phyloP scores from a whole-genome alignment of 805 yeast species.

The Wickerhamomyces sydowiorum region DNA sequence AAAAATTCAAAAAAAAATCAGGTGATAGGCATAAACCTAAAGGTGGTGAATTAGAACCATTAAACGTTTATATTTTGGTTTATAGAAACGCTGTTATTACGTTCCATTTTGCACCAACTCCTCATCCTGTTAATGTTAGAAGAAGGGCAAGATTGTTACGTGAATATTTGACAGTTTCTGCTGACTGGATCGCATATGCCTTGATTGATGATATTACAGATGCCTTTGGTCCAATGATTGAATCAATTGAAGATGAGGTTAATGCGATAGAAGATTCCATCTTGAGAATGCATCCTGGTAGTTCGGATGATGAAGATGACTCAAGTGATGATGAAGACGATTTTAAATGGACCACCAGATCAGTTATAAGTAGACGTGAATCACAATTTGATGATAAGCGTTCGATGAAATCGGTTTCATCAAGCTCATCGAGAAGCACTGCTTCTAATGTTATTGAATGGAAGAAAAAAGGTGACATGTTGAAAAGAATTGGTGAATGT shows the following conservation, averaged over 20 bases:
- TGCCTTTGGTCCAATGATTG: constrained; percentile 95
- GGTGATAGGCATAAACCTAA: constrained; percentile 40
- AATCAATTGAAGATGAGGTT: constrained; percentile 89
- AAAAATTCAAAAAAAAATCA: constrained; percentile 34
- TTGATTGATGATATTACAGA: constrained; percentile 95
- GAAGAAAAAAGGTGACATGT: constrained; percentile 92
- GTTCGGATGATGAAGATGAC: constrained; percentile 35
- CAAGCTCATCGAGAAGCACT: constrained; percentile 27
- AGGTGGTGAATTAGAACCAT: constrained; percentile 66
- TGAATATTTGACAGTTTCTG: constrained; percentile 83
- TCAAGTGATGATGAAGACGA: constrained; percentile 31
- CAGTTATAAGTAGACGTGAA: background rate
- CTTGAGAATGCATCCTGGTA: constrained; percentile 66
- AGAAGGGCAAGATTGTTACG: constrained; percentile 82
- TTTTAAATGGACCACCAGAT: constrained; percentile 22
- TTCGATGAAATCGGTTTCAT: constrained; percentile 20
- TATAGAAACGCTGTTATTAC: constrained; percentile 89
- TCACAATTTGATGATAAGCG: constrained; percentile 13
- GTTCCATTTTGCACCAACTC: constrained; percentile 91
- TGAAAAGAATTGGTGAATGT: constrained; percentile 91
- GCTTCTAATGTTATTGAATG: constrained; percentile 53
- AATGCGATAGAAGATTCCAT: constrained; percentile 93
- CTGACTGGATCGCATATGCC: constrained; percentile 98
- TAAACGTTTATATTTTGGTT: constrained; percentile 89
- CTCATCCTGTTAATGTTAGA: constrained; percentile 94